Evolutionary conservation across 2,329 filamentous ascomycete genomes (phyloP), one percentile per base, ranked within the genome.

Genomic region (Xylariomycetidae sp.): DNA sequence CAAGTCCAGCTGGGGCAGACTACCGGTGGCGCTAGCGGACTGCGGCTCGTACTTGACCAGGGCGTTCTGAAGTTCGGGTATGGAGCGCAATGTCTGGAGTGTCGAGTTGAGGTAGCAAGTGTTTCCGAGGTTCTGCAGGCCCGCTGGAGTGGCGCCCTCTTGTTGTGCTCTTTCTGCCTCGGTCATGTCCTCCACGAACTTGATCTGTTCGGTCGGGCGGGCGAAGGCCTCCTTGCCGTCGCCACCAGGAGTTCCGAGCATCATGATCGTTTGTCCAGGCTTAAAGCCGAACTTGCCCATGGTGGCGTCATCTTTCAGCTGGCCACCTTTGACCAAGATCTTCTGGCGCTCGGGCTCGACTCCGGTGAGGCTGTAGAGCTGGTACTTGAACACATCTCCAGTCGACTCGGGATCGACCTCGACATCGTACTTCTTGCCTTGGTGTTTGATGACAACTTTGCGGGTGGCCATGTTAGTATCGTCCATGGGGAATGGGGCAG

Each of bases 81-180:
- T 87, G 33, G 82, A 74, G 42, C 85, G 80, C 46, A 98, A 68
- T 4, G 87, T 83, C 60, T 98, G 93, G n/a, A 98, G 71, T 0
- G 90, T 95, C 31, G 92, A 92, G 70, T 98, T 98, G 53, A 96
- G 79, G 59, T 98, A 98, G 68, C 92, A 98, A 4, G 93, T 98
- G 62, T 98, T 98, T 49, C 93, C 92, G 40, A 95, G 68, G 55
- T 98, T 98, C 57, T 84, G 75, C 41, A 98, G 67, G 29, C 92
- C 92, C 36, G 89, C 84, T 2, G 93, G 92, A 28, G 75, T 90
- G 29, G 89, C 89, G 38, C 86, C 88, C 39, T 82, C 82, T 56
- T 83, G 76, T 59, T 80, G 79, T 15, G 92, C 90, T 32, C 80
- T 77, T 60, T 96, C 90, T 19, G 88, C 89, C 57, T 94, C 89